These are phyloP conservation scores for Pelargonium nanum DNA, from an alignment of 345 rosid genomes.

Conservation along the genomic window DNA sequence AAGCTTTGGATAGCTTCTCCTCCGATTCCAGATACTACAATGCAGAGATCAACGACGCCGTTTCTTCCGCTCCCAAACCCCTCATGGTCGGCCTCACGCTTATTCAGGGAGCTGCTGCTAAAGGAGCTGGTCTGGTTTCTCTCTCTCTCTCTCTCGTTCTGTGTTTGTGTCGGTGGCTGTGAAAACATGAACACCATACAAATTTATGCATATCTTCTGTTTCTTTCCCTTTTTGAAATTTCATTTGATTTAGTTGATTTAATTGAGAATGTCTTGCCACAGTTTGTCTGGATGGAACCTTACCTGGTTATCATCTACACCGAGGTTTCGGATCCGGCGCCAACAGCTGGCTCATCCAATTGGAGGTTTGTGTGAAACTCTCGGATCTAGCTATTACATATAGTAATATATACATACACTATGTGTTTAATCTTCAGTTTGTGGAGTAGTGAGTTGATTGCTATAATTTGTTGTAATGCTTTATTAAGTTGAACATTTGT, in stretches of 20 bases:
- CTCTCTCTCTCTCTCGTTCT: not conserved
- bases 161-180: not conserved
- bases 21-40: too few relatives aligned
- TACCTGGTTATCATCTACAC: slow-evolving; percentile 80
- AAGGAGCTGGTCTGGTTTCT: slow-evolving; percentile 63
- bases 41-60: slow-evolving; percentile 17
- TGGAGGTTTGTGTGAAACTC: slow-evolving; percentile 42
- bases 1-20: slow-evolving; percentile 3
- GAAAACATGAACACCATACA: too few relatives aligned
- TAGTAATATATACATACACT: too few relatives aligned
- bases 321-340: slow-evolving; percentile 68
- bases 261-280: slow-evolving; percentile 8
- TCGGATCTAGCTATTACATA: not conserved
- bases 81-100: slow-evolving; percentile 64
- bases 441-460: too few relatives aligned
- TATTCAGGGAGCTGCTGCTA: slow-evolving; percentile 66
- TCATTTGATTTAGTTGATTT: not conserved
- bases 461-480: too few relatives aligned
- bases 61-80: slow-evolving; percentile 24
- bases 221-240: not conserved
- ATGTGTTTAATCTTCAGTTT: too few relatives aligned
- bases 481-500: too few relatives aligned
- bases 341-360: slow-evolving; percentile 69
- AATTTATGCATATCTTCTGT: too few relatives aligned
- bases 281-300: slow-evolving; percentile 85